A percentile compares a stretch with the other conserved stretches of the same genome.
phyloP scores from a whole-genome alignment of 345 rosid species.

The Cardiospermum halicacabum region DNA sequence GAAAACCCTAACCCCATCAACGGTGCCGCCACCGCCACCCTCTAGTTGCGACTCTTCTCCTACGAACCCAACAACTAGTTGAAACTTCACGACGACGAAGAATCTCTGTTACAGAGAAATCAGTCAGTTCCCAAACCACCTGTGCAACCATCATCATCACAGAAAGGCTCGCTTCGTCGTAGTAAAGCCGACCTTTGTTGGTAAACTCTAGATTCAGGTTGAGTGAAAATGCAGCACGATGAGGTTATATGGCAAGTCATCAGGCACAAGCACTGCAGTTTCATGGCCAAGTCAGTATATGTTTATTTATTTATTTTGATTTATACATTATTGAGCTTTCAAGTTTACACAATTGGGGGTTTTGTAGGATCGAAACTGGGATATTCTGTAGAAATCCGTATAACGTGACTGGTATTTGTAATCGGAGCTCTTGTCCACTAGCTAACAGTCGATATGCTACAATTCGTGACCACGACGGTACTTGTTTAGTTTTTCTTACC shows the following conservation, averaged over 20 bases:
- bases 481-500: neutral
- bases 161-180: too few species aligned
- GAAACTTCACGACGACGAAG: too few species aligned
- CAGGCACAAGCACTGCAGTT: constrained; percentile 97
- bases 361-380: constrained; percentile 72
- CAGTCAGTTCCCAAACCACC: too few species aligned
- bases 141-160: too few species aligned
- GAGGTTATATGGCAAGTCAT: constrained; percentile 97
- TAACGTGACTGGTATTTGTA: constrained; percentile 89
- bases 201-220: neutral
- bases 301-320: neutral
- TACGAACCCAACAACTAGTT: too few species aligned
- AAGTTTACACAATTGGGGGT: too few species aligned
- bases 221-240: constrained; percentile 77
- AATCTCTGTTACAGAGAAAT: too few species aligned
- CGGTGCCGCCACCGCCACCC: too few species aligned
- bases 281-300: constrained; percentile 73
- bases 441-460: constrained; percentile 97
- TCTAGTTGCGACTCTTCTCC: too few species aligned
- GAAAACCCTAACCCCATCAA: too few species aligned
- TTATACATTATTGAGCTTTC: neutral
- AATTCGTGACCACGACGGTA: constrained; percentile 88
- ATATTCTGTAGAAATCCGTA: constrained; percentile 92
- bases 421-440: constrained; percentile 95
- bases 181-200: neutral